phyloP scores from a whole-genome alignment of 2,329 filamentous ascomycete genomes.

The Diaporthe sp. region DNA sequence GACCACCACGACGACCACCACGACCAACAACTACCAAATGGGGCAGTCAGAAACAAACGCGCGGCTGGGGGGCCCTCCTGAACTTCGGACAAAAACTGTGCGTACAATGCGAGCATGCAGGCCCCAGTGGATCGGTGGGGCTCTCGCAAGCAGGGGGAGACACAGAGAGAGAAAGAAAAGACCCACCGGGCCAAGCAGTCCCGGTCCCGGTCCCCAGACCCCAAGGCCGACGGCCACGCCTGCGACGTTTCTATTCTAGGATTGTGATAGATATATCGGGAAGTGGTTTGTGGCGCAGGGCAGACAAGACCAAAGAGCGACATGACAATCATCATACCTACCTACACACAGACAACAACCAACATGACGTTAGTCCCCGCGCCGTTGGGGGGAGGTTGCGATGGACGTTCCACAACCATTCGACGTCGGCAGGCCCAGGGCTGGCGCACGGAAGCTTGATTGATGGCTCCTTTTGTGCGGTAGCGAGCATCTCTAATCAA shows the following conservation, averaged over 20 bases:
- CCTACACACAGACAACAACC: background rate
- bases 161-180: background rate
- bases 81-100: background rate
- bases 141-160: background rate
- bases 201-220: background rate
- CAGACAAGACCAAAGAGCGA: background rate
- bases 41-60: slow-evolving; percentile 12
- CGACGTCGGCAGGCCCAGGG: background rate
- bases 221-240: background rate
- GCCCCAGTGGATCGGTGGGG: background rate
- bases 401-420: background rate
- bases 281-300: slow-evolving; percentile 12
- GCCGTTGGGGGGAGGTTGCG: background rate
- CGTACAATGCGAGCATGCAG: background rate
- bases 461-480: background rate
- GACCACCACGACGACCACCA: background rate
- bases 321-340: slow-evolving; percentile 2
- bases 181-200: slow-evolving; percentile 18
- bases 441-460: background rate
- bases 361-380: background rate
- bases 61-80: slow-evolving; percentile 2
- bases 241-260: slow-evolving; percentile 12
- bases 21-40: background rate
- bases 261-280: slow-evolving; percentile 5
- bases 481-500: slow-evolving; percentile 24